A percentile compares a stretch with the other conserved stretches of the same genome.
Evolutionary conservation across 2,329 filamentous ascomycete species (phyloP).

Genomic region (Xylariales sp.): DNA sequence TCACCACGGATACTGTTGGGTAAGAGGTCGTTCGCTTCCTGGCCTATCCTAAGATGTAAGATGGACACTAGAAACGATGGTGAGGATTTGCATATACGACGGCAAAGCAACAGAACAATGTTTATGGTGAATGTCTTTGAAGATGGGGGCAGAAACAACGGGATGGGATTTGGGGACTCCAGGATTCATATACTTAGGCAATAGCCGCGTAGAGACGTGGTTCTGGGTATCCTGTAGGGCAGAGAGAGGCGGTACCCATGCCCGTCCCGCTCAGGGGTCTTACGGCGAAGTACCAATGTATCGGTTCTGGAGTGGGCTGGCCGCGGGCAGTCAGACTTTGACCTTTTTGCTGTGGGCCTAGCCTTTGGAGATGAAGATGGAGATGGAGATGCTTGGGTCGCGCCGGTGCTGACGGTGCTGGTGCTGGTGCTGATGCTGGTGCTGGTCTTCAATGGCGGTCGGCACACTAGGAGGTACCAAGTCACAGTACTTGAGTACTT

Average conservation of each 20-base stretch:
- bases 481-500: constrained; percentile 2
- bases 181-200: constrained; percentile 20
- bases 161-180: constrained; percentile 19
- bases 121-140: constrained; percentile 9
- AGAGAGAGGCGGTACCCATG: constrained; percentile 11
- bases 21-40: too few relatives aligned
- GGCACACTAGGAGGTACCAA: background rate
- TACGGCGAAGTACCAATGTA: constrained; percentile 1
- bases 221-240: constrained; percentile 9
- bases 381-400: background rate
- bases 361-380: background rate
- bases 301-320: background rate
- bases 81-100: too few relatives aligned
- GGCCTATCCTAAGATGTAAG: too few relatives aligned
- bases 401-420: background rate
- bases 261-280: constrained; percentile 8
- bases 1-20: too few relatives aligned
- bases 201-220: constrained; percentile 8
- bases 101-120: too few relatives aligned
- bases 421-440: too few relatives aligned
- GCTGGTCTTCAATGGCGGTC: too few relatives aligned
- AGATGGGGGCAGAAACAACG: constrained; percentile 18
- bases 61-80: too few relatives aligned
- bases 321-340: background rate
- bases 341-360: constrained; percentile 1